These are phyloP conservation scores for Diaporthe amygdali DNA, from an alignment of 2,329 filamentous ascomycete species.

Conservation along the genomic window DNA sequence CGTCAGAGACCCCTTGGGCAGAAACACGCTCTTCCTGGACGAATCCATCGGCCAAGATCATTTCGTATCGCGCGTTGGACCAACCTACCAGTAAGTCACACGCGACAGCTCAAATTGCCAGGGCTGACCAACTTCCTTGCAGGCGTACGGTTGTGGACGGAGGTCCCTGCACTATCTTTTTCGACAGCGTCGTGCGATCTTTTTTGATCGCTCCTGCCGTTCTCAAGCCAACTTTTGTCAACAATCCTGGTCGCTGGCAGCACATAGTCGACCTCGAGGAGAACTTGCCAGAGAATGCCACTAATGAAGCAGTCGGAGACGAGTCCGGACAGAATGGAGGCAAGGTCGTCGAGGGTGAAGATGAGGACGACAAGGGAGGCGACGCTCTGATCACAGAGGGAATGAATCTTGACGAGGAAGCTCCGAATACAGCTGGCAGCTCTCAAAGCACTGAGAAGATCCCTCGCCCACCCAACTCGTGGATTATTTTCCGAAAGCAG, in stretches of 20 bases:
- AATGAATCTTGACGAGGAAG: neutral
- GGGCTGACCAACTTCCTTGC: neutral
- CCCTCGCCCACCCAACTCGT: constrained; percentile 31
- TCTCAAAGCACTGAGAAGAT: neutral
- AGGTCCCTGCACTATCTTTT: neutral
- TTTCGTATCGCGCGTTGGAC: neutral
- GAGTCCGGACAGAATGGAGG: neutral
- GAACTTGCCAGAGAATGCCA: too few relatives aligned
- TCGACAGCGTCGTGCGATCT: neutral
- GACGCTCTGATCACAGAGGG: too few relatives aligned
- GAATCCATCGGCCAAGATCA: neutral
- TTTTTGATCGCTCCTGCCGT: neutral
- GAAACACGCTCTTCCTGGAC: neutral
- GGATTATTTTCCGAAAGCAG: constrained; percentile 19
- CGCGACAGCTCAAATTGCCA: neutral
- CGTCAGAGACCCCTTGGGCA: constrained; percentile 6
- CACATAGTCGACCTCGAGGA: neutral
- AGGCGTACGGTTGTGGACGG: neutral
- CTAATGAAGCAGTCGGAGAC: neutral
- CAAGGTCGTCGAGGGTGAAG: neutral
- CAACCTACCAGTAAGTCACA: constrained; percentile 11
- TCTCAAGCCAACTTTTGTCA: neutral
- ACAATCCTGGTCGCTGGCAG: neutral
- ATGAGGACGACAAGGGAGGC: neutral
- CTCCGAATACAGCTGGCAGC: neutral